Conservation (phyloP, 2,329 filamentous ascomycete species). For the Ophiostoma perfectum region DNA sequence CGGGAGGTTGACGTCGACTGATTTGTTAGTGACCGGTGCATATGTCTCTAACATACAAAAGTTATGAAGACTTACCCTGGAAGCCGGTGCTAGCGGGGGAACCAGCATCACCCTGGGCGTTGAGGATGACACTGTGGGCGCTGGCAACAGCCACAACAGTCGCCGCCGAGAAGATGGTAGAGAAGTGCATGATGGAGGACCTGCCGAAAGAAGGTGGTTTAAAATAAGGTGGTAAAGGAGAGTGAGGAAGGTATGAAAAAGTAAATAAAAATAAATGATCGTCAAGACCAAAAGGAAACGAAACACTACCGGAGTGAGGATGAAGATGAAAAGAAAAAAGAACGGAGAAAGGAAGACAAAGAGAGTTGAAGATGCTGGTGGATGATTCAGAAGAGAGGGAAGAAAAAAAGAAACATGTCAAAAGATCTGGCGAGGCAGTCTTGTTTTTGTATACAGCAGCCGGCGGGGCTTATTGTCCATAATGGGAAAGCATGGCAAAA, state of each 20-base stretch:
- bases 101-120: slow-evolving; percentile 23
- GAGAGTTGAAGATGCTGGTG: neutral
- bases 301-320: slow-evolving; percentile 15
- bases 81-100: slow-evolving; percentile 26
- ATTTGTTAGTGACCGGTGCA: neutral
- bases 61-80: slow-evolving; percentile 18
- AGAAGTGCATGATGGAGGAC: slow-evolving; percentile 16
- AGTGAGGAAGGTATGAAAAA: neutral
- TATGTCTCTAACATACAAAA: neutral
- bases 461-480: neutral
- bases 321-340: neutral
- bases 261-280: slow-evolving; percentile 12
- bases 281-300: slow-evolving; percentile 15
- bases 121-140: slow-evolving; percentile 26
- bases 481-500: neutral
- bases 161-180: slow-evolving; percentile 16
- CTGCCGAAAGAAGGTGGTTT: neutral
- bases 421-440: neutral
- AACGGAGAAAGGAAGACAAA: slow-evolving; percentile 6
- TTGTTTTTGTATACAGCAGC: neutral
- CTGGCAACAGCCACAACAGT: slow-evolving; percentile 23
- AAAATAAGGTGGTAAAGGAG: neutral
- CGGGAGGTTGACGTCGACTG: slow-evolving; percentile 49
- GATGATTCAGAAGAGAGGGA: slow-evolving; percentile 8
- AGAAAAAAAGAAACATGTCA: neutral